A percentile compares a stretch with the other conserved stretches of the same genome.
These are phyloP conservation scores for Pyrrhoderma lamaoense DNA, from an alignment of 1,284 basidiomycete species.

Conservation along the genomic window DNA sequence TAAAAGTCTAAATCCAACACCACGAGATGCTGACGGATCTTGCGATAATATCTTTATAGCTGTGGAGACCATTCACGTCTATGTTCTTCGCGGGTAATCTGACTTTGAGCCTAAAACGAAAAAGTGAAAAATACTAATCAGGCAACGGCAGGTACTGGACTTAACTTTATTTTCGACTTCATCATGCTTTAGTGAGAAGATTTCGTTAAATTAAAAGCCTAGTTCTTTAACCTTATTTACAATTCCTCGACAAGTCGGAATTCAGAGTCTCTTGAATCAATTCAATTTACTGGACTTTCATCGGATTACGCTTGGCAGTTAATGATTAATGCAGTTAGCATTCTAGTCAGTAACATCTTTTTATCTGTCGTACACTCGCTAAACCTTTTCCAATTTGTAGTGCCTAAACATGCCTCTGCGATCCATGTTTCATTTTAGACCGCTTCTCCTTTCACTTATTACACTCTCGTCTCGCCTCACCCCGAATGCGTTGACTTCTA, in stretches of 20 bases:
- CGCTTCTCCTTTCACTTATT: constrained; percentile 60
- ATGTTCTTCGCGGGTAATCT: constrained; percentile 67
- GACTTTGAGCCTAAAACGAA: not conserved
- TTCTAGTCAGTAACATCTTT: constrained; percentile 46
- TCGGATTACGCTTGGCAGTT: constrained; percentile 73
- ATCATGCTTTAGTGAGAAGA: constrained; percentile 67
- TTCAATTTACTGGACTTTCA: constrained; percentile 51
- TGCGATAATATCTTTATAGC: constrained; percentile 30
- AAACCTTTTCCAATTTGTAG: constrained; percentile 25
- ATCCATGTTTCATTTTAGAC: constrained; percentile 51
- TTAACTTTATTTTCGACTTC: constrained; percentile 67
- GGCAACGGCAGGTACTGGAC: constrained; percentile 37
- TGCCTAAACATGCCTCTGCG: constrained; percentile 59
- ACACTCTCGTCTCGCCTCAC: constrained; percentile 65
- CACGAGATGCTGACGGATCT: constrained; percentile 9
- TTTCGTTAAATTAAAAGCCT: not conserved
- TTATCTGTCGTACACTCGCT: not conserved
- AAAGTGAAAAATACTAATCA: not conserved
- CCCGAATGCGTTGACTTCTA: constrained; percentile 58
- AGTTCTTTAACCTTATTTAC: not conserved
- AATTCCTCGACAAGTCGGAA: constrained; percentile 43
- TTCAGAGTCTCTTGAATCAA: constrained; percentile 54
- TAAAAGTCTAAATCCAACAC: not conserved
- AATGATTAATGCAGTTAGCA: constrained; percentile 44
- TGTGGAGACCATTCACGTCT: constrained; percentile 73